Evolutionary conservation across 331 rosid genomes (phyloP).

Genomic region (Prunus yedoensis): DNA sequence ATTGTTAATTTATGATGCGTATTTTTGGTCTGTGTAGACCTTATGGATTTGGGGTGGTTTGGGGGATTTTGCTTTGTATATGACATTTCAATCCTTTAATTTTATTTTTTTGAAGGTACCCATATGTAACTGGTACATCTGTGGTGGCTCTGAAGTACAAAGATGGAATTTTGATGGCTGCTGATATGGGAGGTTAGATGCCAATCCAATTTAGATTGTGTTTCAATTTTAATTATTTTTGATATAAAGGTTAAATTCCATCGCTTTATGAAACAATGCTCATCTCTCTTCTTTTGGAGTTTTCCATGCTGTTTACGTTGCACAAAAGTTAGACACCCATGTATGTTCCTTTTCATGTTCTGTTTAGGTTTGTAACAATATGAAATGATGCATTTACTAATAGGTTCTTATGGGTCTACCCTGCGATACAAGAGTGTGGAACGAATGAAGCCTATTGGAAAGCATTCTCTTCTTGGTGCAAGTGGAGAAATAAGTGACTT

Average conservation of each 20-base stretch:
- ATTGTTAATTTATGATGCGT: too few relatives aligned
- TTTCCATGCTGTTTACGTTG: not conserved
- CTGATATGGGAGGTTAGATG: constrained; percentile 80
- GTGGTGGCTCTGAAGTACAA: constrained; percentile 78
- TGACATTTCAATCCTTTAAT: not conserved
- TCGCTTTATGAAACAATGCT: not conserved
- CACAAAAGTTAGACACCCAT: not conserved
- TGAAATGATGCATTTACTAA: constrained; percentile 1
- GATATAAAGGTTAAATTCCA: not conserved
- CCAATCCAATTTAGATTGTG: not conserved
- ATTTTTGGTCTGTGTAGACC: not conserved
- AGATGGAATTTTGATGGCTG: constrained; percentile 79
- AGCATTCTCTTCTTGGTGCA: constrained; percentile 82
- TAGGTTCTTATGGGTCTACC: constrained; percentile 86
- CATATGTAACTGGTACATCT: constrained; percentile 78
- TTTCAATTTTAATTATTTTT: not conserved
- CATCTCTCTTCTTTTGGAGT: not conserved
- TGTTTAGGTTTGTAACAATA: not conserved
- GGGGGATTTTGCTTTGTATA: not conserved
- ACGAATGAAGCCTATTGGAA: constrained; percentile 76
- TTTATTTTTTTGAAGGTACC: constrained; percentile 43
- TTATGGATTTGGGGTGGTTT: constrained; percentile 14
- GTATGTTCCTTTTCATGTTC: not conserved
- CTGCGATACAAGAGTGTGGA: constrained; percentile 81
- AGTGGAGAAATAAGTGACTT: constrained; percentile 90